These are phyloP conservation scores for Pseudisothecium myosuroides DNA, from an alignment of 225 moss, liverwort and hornwort genomes.

Conservation along the genomic window DNA sequence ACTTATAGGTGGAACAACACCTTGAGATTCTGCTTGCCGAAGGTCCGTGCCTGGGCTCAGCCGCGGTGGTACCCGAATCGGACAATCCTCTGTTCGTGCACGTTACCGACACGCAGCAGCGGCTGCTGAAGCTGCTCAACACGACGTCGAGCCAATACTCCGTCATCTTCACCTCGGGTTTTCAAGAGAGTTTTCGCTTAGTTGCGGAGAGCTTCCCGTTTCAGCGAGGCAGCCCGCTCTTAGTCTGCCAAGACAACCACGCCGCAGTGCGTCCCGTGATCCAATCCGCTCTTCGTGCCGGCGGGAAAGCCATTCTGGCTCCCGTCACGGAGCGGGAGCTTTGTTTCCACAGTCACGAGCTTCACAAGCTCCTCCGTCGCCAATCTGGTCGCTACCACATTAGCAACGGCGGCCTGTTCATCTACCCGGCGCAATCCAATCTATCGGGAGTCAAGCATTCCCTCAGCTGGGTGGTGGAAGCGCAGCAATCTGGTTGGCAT, in stretches of 20 bases:
- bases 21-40: constrained; percentile 59
- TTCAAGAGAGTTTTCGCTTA: constrained; percentile 47
- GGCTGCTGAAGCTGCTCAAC: constrained; percentile 52
- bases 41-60: constrained; percentile 57
- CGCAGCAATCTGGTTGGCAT: constrained; percentile 52
- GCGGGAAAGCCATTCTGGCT: constrained; percentile 46
- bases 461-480: constrained; percentile 39
- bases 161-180: constrained; percentile 71
- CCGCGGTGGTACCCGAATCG: neutral
- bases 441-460: constrained; percentile 42
- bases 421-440: constrained; percentile 45
- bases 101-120: constrained; percentile 60
- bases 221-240: constrained; percentile 57
- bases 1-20: constrained; percentile 55
- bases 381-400: constrained; percentile 11
- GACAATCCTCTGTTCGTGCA: constrained; percentile 32
- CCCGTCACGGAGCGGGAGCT: constrained; percentile 54
- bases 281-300: constrained; percentile 23
- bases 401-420: constrained; percentile 46
- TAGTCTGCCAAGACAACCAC: constrained; percentile 82
- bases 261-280: constrained; percentile 50
- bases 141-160: constrained; percentile 53
- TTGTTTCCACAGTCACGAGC: constrained; percentile 32
- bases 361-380: constrained; percentile 44
- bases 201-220: constrained; percentile 69